phyloP scores from a whole-genome alignment of 345 rosid genomes.

The Salix udensis region DNA sequence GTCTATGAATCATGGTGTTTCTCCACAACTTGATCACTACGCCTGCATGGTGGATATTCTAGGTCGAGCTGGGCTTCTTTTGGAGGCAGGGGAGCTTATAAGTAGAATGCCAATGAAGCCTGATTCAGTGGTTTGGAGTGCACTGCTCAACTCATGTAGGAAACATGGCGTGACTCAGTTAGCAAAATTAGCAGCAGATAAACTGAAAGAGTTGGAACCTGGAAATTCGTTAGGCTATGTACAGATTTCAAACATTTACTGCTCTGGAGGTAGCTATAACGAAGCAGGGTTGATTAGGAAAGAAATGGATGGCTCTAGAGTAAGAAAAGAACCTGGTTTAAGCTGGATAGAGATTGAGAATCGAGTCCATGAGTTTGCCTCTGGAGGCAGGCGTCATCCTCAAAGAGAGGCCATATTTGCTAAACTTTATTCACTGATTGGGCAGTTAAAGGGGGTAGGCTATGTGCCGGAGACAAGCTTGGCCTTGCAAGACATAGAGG shows the following conservation, averaged over 20 bases:
- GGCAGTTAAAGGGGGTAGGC: constrained; percentile 61
- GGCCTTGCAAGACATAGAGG: constrained; percentile 64
- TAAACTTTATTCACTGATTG: constrained; percentile 46
- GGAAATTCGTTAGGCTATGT: constrained; percentile 61
- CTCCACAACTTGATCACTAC: constrained; percentile 75
- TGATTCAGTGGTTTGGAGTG: constrained; percentile 84
- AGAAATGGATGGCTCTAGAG: constrained; percentile 59
- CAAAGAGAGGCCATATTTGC: constrained; percentile 51
- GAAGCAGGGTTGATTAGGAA: constrained; percentile 61
- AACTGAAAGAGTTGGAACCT: constrained; percentile 60
- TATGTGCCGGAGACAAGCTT: constrained; percentile 68
- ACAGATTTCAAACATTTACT: constrained; percentile 78
- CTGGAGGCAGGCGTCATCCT: constrained; percentile 62
- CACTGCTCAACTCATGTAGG: constrained; percentile 72
- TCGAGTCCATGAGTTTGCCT: constrained; percentile 65
- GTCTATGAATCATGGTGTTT: constrained; percentile 39
- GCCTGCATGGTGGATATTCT: constrained; percentile 82
- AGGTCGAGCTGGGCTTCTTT: constrained; percentile 68
- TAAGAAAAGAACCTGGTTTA: constrained; percentile 77
- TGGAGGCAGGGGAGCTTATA: constrained; percentile 61
- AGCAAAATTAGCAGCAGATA: constrained; percentile 59
- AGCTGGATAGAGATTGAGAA: constrained; percentile 80
- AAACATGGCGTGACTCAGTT: constrained; percentile 63
- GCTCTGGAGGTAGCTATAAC: constrained; percentile 56
- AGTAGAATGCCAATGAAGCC: constrained; percentile 71